phyloP scores from a whole-genome alignment of 805 yeast genomes.

The Torulaspora quercuum region DNA sequence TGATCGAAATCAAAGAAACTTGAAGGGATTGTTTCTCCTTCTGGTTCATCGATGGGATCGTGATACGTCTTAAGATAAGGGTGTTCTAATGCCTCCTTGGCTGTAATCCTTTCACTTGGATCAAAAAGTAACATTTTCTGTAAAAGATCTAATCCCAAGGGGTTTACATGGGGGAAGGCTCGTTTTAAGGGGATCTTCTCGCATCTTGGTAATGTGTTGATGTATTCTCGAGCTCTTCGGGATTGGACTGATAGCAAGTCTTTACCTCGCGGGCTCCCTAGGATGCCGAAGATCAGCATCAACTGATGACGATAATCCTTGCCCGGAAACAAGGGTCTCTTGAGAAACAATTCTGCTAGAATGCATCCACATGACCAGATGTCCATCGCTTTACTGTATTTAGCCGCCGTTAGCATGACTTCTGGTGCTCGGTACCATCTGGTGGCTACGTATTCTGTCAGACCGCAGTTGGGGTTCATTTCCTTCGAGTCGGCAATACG shows the following conservation, averaged over 20 bases:
- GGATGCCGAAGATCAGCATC: constrained; percentile 73
- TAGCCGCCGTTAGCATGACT: constrained; percentile 90
- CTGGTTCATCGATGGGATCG: constrained; percentile 92
- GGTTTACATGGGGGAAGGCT: constrained; percentile 51
- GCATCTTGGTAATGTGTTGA: constrained; percentile 70
- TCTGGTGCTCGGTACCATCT: constrained; percentile 98
- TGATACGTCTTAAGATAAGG: constrained; percentile 87
- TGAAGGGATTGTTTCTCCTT: constrained; percentile 74
- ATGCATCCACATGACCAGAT: constrained; percentile 98
- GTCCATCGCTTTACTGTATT: constrained; percentile 92
- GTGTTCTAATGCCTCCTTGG: constrained; percentile 77
- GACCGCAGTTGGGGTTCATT: constrained; percentile 33
- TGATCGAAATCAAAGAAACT: constrained; percentile 89
- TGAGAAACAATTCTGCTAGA: constrained; percentile 81
- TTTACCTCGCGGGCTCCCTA: constrained; percentile 84
- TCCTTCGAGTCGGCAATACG: constrained; percentile 39
- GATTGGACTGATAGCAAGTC: constrained; percentile 73
- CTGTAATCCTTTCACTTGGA: constrained; percentile 78
- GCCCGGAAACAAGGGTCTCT: constrained; percentile 90
- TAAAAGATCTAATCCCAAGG: constrained; percentile 64
- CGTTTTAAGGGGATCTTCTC: constrained; percentile 20
- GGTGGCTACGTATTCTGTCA: constrained; percentile 98
- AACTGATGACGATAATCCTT: constrained; percentile 90
- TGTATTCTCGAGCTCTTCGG: constrained; percentile 83
- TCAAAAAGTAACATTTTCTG: constrained; percentile 75